Percentiles rank a stretch among this genome's conserved stretches.
These are phyloP conservation scores for Corymbia calophylla DNA, from an alignment of 441 rosid species.

Conservation along the genomic window DNA sequence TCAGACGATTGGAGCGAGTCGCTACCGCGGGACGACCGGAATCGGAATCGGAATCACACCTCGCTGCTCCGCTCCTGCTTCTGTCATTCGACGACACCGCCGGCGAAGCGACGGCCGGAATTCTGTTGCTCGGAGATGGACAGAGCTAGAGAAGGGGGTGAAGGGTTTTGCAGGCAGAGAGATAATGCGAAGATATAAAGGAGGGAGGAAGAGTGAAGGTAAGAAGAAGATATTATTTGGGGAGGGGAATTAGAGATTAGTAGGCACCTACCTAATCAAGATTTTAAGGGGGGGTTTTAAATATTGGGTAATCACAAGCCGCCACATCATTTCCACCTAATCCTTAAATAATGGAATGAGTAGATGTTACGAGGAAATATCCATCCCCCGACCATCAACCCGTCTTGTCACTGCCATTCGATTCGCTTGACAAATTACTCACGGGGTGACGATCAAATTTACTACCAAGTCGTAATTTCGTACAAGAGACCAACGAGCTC, in stretches of 20 bases:
- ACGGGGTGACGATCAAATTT: neutral
- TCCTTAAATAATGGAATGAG: neutral
- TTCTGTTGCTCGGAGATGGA: neutral
- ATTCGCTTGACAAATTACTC: neutral
- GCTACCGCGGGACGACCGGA: neutral
- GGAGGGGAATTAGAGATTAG: neutral
- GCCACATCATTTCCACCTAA: neutral
- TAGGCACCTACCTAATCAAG: neutral
- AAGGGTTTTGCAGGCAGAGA: neutral
- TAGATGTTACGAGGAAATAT: rapidly evolving
- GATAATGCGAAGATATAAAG: neutral
- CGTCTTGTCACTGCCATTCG: neutral
- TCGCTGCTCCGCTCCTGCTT: neutral
- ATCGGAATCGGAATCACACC: neutral
- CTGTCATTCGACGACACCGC: neutral
- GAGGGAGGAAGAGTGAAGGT: neutral
- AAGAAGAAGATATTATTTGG: neutral
- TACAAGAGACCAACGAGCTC: neutral
- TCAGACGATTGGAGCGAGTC: neutral
- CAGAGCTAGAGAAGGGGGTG: neutral
- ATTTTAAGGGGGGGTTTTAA: neutral
- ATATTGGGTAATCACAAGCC: neutral
- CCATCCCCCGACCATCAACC: rapidly evolving
- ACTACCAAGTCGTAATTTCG: rapidly evolving
- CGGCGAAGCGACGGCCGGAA: neutral